phyloP scores from a whole-genome alignment of 345 rosid species.

The Eucalyptus melliodora region DNA sequence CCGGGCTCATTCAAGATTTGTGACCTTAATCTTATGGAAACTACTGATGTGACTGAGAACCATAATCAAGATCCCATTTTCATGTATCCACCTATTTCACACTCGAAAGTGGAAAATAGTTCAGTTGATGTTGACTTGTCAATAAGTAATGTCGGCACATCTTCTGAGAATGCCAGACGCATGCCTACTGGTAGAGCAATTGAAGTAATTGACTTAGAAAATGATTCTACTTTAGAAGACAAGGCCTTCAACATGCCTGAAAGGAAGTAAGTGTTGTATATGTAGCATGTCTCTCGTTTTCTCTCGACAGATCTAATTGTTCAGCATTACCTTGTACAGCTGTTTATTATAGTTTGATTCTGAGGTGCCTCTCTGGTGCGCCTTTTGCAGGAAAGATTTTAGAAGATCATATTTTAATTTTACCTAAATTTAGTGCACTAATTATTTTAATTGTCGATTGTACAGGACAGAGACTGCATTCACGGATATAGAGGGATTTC shows the following conservation, averaged over 20 bases:
- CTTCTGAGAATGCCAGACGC: constrained; percentile 33
- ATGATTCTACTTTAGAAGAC: constrained; percentile 49
- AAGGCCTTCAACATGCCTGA: constrained; percentile 34
- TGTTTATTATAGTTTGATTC: not conserved
- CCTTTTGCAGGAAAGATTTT: not conserved
- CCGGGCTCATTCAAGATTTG: constrained; percentile 83
- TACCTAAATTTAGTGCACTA: not conserved
- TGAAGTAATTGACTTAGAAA: constrained; percentile 88
- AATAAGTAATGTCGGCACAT: constrained; percentile 46
- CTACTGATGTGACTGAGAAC: constrained; percentile 44
- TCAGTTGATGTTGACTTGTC: constrained; percentile 68
- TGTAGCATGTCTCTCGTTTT: not conserved
- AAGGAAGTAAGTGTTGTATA: constrained; percentile 38
- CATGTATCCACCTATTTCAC: constrained; percentile 15
- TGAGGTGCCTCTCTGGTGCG: not conserved
- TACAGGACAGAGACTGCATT: constrained; percentile 62
- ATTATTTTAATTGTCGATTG: not conserved
- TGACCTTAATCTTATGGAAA: constrained; percentile 83
- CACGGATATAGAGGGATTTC: constrained; percentile 25
- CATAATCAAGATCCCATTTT: constrained; percentile 25
- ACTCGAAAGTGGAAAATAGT: constrained; percentile 29
- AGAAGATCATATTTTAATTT: not conserved
- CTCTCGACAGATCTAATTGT: not conserved
- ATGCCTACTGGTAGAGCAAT: constrained; percentile 47
- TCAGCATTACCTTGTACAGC: not conserved